These are phyloP conservation scores for Phaeosphaeriaceae sp. DNA, from an alignment of 2,329 filamentous ascomycete genomes.

Conservation along the genomic window DNA sequence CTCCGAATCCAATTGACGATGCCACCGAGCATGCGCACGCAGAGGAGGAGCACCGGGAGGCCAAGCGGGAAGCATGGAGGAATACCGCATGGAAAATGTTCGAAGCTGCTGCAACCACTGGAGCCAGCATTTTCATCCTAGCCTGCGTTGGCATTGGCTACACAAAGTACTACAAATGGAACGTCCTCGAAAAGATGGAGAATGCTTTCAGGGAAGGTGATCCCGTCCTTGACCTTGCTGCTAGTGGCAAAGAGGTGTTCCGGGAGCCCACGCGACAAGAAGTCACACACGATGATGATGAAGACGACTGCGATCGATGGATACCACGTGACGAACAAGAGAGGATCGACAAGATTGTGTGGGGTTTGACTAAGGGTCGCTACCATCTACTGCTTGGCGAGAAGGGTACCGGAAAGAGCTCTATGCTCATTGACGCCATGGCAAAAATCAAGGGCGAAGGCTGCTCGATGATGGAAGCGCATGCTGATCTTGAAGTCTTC, in stretches of 20 bases:
- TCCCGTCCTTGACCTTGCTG: constrained; percentile 76
- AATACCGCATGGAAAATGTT: constrained; percentile 60
- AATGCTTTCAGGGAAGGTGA: constrained; percentile 92
- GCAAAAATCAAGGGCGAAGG: constrained; percentile 87
- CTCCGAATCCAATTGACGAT: constrained; percentile 49
- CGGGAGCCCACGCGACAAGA: constrained; percentile 27
- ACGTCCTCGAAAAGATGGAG: constrained; percentile 91
- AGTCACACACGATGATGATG: constrained; percentile 38
- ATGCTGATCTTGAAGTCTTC: constrained; percentile 94
- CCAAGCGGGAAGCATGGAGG: constrained; percentile 38
- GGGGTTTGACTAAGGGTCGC: constrained; percentile 75
- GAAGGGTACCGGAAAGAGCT: constrained; percentile 95
- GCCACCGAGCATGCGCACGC: constrained; percentile 34
- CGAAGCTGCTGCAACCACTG: constrained; percentile 58
- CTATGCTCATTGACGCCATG: constrained; percentile 97
- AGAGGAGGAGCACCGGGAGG: constrained; percentile 22
- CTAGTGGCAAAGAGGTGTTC: constrained; percentile 43
- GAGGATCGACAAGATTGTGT: constrained; percentile 81
- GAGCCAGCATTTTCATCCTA: constrained; percentile 58
- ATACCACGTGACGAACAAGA: constrained; percentile 82
- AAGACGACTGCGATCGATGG: constrained; percentile 72
- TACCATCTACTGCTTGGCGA: constrained; percentile 94
- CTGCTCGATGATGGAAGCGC: constrained; percentile 94
- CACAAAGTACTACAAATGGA: constrained; percentile 75
- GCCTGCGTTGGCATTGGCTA: constrained; percentile 57